A percentile compares a stretch with the other conserved stretches of the same genome.
Evolutionary conservation across 192 early-diverging fungal species (phyloP).

Genomic region (Podila verticillata): DNA sequence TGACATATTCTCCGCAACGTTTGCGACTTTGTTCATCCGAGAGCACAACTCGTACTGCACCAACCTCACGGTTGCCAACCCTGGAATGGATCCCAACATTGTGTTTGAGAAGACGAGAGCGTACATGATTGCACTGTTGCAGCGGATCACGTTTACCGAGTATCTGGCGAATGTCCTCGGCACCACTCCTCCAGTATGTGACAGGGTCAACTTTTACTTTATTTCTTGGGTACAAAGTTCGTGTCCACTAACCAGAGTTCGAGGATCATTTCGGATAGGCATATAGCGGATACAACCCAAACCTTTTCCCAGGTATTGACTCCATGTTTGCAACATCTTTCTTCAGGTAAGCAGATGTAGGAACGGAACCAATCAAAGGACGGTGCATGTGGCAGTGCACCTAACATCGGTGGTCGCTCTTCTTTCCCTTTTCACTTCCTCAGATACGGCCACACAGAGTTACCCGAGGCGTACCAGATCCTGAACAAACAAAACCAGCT

Average conservation of each 20-base stretch:
- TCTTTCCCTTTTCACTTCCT: too few species aligned
- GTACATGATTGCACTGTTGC: constrained; percentile 2
- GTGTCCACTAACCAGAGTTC: too few species aligned
- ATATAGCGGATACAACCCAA: background rate
- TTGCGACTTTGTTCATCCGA: constrained; percentile 3
- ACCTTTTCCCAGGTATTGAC: background rate
- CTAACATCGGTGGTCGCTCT: too few species aligned
- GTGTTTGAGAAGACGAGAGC: background rate
- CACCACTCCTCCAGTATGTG: background rate
- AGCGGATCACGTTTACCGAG: background rate
- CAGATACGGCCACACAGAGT: background rate
- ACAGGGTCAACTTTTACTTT: background rate
- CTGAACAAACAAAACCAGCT: constrained; percentile 10
- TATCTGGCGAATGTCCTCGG: constrained; percentile 2
- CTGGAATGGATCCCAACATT: background rate
- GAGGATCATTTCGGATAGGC: background rate
- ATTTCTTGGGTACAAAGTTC: background rate
- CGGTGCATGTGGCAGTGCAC: too few species aligned
- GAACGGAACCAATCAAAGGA: too few species aligned
- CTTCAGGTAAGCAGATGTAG: background rate
- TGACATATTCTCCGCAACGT: background rate
- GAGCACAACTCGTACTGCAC: background rate
- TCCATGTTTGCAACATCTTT: background rate
- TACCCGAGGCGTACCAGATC: constrained; percentile 6
- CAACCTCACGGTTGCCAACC: background rate